Evolutionary conservation across 179 eudicot genomes (phyloP), one percentile per base, ranked within the genome.

Genomic region (Carnegiea gigantea): DNA sequence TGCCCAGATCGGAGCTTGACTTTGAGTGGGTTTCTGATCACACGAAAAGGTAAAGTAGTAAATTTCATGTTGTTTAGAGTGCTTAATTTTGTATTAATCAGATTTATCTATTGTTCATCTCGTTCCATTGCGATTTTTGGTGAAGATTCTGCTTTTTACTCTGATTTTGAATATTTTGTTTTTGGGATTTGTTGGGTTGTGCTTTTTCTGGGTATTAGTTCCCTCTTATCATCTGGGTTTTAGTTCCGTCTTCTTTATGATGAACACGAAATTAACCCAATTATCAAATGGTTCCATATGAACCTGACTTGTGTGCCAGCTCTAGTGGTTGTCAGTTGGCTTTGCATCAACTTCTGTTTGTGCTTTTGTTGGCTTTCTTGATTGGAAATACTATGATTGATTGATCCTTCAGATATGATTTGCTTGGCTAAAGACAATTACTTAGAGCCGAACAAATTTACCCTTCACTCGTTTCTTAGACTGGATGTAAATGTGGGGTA

Each of bases 81-180:
- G 43, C 48, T 26, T 13, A 0, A 40, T 18, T 77, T 46, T 76
- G n/a, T 53, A 24, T 15, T 26, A 7, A 2, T 20, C 33, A 12
- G 9, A 26, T 57, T 77, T 71, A 36, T 79, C 43, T 83, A 23
- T 79, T 43, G 60, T 54, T 76, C 36, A 43, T 80, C 77, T 4
- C 15, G 15, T 70, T 57, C 26, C 21, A 2, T 13, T 77, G 67
- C 46, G 60, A 40, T 5, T 21, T 20, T 70, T 48, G 59, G 24
- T 76, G 80, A 70, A 70, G 59, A 54, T 76, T 76, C 9, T 6
- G 44, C 8, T 0, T 40, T 3, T 40, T 40, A 40, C 44, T 14
- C 46, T 23, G 36, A 83, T 18, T 75, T 72, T 65, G 46, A 75
- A 26, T 43, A 33, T 48, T 48, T 13, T 40, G 9, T 40, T 40